phyloP scores from a whole-genome alignment of 2,329 filamentous ascomycete species.

The Biscogniauxia marginata region DNA sequence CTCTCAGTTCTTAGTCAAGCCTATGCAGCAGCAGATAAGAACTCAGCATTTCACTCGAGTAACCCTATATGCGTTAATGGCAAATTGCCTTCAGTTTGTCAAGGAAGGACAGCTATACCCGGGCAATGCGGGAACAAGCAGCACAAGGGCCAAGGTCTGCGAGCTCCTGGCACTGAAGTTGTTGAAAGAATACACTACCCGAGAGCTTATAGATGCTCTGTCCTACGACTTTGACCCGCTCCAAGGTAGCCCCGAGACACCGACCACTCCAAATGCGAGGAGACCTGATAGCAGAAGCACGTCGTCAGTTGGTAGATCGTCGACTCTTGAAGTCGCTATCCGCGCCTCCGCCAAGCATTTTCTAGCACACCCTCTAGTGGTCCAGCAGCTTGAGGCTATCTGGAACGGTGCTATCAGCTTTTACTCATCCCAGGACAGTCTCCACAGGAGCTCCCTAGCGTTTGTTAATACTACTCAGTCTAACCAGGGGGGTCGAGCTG shows the following conservation, averaged over 20 bases:
- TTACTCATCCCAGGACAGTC: conserved; percentile 79
- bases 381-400: conserved; percentile 94
- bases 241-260: conserved; percentile 66
- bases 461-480: conserved; percentile 22
- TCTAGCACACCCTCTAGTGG: conserved; percentile 84
- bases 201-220: conserved; percentile 89
- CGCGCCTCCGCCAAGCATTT: conserved; percentile 91
- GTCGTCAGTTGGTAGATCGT: conserved; percentile 70
- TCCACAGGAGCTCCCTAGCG: conserved; percentile 62
- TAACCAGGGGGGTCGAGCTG: conserved; percentile 35
- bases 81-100: conserved; percentile 88
- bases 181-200: conserved; percentile 82
- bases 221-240: conserved; percentile 95
- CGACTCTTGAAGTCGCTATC: conserved; percentile 89
- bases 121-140: conserved; percentile 79
- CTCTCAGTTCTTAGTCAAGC: conserved; percentile 92
- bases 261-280: conserved; percentile 36
- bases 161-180: conserved; percentile 88
- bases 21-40: conserved; percentile 87
- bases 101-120: conserved; percentile 83
- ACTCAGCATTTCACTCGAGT: conserved; percentile 80
- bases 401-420: conserved; percentile 97
- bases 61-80: conserved; percentile 85
- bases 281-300: conserved; percentile 40
- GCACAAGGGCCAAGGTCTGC: conserved; percentile 82